Conservation (phyloP, 768 basidiomycete genomes). For the Dioszegia crocea region DNA sequence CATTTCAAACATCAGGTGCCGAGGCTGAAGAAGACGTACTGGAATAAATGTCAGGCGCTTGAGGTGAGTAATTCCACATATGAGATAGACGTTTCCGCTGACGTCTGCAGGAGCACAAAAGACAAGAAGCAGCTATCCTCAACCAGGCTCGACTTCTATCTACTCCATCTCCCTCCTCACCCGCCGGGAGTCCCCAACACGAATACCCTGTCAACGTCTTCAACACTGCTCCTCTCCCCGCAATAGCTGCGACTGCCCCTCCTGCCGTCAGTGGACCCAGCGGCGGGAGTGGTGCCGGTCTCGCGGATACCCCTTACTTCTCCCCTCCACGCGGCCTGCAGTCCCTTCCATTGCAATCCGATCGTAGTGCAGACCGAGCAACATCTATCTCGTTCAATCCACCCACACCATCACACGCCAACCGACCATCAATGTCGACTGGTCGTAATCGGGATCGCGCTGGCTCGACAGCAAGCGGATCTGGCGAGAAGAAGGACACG, state of each 20-base stretch:
- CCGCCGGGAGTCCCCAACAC: conserved; percentile 21
- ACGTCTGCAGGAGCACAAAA: conserved; percentile 39
- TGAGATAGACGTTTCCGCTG: neutral
- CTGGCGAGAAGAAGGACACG: conserved; percentile 15
- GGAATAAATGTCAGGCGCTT: conserved; percentile 79
- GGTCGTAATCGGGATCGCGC: conserved; percentile 13
- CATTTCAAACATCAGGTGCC: conserved; percentile 76
- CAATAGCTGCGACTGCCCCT: neutral
- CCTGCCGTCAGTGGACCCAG: conserved; percentile 1
- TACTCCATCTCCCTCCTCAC: conserved; percentile 26
- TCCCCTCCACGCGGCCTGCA: conserved; percentile 21
- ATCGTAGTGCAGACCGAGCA: no score
- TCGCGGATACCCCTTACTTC: conserved; percentile 11
- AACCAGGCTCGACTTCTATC: conserved; percentile 46
- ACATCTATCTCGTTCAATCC: neutral
- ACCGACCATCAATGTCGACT: conserved; percentile 37
- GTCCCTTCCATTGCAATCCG: conserved; percentile 37
- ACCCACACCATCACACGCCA: neutral
- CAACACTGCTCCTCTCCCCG: neutral
- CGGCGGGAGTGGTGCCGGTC: neutral
- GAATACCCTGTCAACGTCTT: conserved; percentile 19
- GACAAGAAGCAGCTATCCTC: conserved; percentile 47
- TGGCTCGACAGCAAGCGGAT: neutral
- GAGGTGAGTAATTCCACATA: conserved; percentile 59
- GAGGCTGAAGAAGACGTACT: conserved; percentile 70